Evolutionary conservation across 345 rosid genomes (phyloP), one percentile per base, ranked within the genome.

Genomic region (Camelina hispida): DNA sequence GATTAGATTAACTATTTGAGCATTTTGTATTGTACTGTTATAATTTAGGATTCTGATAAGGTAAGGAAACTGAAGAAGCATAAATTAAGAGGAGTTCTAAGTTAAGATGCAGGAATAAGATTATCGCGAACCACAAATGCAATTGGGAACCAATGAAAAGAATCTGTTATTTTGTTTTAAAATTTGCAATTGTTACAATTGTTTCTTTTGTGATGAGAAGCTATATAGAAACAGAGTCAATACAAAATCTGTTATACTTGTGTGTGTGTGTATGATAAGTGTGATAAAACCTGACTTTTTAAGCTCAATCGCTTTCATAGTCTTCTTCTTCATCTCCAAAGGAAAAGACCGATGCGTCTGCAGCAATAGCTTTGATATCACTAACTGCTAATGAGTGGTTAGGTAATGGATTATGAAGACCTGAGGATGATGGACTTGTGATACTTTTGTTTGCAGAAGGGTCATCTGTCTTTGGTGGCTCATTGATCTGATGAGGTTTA

Each of bases 311-410:
- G 38, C 97, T 93, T 72, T 87, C 93, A 15, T 78, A 88, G 68
- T 93, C 98, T 9, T 93, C 94, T 58, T 93, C 97, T 4, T 91
- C 96, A 32, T 93, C 94, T 56, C 97, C 98, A 32, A 93, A 91
- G 28, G 85, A 81, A 73, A 93, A 94, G 42, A 94, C 96, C 0
- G 93, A 94, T 14, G 96, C 92, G 61, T 90, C 97, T 17, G 98
- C 97, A 52, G 97, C 97, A 47, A 90, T 89, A 60, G 88, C 89
- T 66, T 90, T 92, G 64, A 94, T 85, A 70, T 90, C 84, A 53
- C 86, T 91, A 34, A 74, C 83, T 10, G 74, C 84, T 1, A 72
- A 47, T 1, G 83, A 81, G 50, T 68, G 61, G 2, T 72, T 40
- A 0, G 35, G 47, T 12, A 52, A 18, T 60, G 48, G 69, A 60